These are phyloP conservation scores for Borealophlyctis nickersoniae DNA, from an alignment of 192 early-diverging fungal species.

Conservation along the genomic window DNA sequence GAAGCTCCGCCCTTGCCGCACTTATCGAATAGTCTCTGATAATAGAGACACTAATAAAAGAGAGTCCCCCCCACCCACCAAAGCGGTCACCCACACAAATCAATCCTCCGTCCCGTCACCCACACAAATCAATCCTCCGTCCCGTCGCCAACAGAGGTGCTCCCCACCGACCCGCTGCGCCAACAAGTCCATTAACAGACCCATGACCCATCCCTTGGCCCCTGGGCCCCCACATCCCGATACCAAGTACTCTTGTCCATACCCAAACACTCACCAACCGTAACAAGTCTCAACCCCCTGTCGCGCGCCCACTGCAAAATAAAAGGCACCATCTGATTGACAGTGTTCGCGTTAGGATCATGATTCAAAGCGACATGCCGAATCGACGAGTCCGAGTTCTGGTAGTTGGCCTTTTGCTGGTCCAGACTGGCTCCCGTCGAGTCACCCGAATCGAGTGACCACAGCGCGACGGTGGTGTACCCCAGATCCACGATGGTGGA, in stretches of 20 bases:
- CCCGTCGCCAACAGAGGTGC: no score
- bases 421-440: background rate
- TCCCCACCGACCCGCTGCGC: no score
- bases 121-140: no score
- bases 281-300: background rate
- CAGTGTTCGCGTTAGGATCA: background rate
- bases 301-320: background rate
- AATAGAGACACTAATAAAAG: no score
- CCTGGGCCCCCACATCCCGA: background rate
- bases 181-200: background rate
- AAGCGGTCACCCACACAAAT: no score
- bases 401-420: background rate
- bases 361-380: background rate
- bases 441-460: background rate
- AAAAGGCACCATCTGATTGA: background rate
- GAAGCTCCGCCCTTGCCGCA: no score
- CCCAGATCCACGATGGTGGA: background rate
- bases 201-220: background rate
- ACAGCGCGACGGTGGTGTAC: background rate
- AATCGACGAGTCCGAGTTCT: background rate
- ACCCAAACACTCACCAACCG: background rate
- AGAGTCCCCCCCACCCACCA: no score
- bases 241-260: background rate
- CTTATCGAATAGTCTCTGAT: no score
- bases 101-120: no score